Conservation (phyloP, 495 filamentous ascomycete species). For the Neurospora tetrasperma region DNA sequence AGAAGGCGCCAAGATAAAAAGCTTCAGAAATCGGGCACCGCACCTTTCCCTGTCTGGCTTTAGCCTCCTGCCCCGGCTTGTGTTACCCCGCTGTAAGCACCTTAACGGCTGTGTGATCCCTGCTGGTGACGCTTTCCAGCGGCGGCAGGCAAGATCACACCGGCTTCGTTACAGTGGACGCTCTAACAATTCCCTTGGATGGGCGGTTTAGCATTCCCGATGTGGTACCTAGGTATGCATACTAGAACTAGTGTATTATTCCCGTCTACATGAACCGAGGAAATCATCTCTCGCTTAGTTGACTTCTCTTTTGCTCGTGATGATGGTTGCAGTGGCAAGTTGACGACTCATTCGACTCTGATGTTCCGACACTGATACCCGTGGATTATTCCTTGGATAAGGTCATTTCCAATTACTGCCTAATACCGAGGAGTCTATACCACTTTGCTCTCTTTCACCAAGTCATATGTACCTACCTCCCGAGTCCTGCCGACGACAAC, state of each 20-base stretch:
- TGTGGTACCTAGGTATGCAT: background rate
- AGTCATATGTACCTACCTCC: background rate
- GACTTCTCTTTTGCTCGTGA: background rate
- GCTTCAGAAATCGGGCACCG: background rate
- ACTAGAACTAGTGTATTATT: too few relatives aligned
- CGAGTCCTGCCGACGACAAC: background rate
- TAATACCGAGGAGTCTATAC: background rate
- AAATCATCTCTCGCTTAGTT: background rate
- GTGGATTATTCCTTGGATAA: background rate
- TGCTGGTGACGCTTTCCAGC: background rate
- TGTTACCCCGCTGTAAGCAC: slow-evolving; percentile 6
- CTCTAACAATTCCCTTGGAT: background rate
- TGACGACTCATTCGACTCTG: background rate
- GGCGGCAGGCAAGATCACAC: background rate
- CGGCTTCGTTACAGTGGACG: background rate
- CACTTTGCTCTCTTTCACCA: background rate
- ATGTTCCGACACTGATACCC: background rate
- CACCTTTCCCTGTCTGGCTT: slow-evolving; percentile 3
- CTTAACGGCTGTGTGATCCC: background rate
- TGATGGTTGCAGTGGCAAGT: background rate
- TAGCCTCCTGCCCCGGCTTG: slow-evolving; percentile 8
- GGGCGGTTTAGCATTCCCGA: background rate
- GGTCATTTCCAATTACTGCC: background rate
- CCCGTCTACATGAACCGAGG: background rate
- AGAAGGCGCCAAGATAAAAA: background rate